Evolutionary conservation across 2,329 filamentous ascomycete genomes (phyloP), one percentile per base, ranked within the genome.

Genomic region (Trichoderma breve): DNA sequence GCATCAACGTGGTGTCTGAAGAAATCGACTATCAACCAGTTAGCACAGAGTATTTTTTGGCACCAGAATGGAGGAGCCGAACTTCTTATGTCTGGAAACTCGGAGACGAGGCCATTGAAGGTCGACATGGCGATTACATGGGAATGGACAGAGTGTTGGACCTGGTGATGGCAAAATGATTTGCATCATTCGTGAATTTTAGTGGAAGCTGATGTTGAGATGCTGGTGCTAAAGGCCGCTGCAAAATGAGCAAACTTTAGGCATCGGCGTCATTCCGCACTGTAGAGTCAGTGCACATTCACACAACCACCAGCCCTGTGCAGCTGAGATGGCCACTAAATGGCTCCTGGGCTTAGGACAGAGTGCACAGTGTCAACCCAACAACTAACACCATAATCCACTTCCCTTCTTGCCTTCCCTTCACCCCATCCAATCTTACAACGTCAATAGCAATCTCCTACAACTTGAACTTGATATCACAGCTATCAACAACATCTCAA

Each of bases 81-180:
- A 90, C 90, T 91, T 76, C 91, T 85, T 73, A 97, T 94, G 53
- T 90, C 88, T 4, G 93, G 93, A 75, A 97, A 97, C 78, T 97
- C 94, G 82, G 84, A 81, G 71, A 94, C 83, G 43, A 90, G 81
- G 65, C 92, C 92, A 75, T 92, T 86, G 79, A 95, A 95, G 1
- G 92, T 95, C 26, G 93, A 95, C 92, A 95, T 94, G 60, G 47
- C 24, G 18, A 57, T 28, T 6, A 12, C 60, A 63, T 51, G 18
- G 21, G 43, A 24, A 12, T n/a, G 3, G 11, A 26, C 15, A 60
- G 26, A 57, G 30, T 11, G 47, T 24, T 53, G 47, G 11, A 53
- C 6, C 11, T 53, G 47, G 47, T 53, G 1, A 53, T 53, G 47
- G 47, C n/a, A 6, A 14, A 6, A 51, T 26, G 14, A 36, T 24